A percentile compares a stretch with the other conserved stretches of the same genome.
Evolutionary conservation across 805 yeast genomes (phyloP).

Genomic region (Candida vaughaniae): DNA sequence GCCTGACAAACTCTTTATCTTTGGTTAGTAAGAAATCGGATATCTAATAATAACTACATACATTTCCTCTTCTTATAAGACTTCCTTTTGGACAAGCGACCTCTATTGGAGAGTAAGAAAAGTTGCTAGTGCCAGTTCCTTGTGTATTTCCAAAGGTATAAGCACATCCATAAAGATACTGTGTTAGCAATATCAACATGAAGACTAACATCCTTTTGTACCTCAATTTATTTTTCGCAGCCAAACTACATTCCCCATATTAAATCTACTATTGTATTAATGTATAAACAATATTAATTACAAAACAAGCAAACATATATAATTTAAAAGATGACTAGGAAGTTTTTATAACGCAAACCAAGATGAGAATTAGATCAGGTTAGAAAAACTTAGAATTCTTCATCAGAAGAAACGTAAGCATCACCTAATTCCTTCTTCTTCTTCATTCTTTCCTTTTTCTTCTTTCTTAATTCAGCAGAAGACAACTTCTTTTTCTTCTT

Average conservation of each 20-base stretch:
- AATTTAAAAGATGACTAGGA: constrained; percentile 1
- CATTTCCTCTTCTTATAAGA: no score
- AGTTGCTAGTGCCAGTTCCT: no score
- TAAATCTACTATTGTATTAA: constrained; percentile 15
- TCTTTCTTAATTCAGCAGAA: constrained; percentile 99
- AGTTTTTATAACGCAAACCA: constrained; percentile 1
- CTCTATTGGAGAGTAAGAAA: no score
- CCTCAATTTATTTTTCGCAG: not conserved
- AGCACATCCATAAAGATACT: no score
- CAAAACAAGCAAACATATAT: constrained; percentile 14
- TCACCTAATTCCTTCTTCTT: constrained; percentile 99
- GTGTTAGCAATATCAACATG: no score
- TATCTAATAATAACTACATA: no score
- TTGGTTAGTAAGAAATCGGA: not conserved
- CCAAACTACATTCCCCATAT: no score
- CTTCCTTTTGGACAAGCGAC: no score
- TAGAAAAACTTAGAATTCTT: constrained; percentile 51
- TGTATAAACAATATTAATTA: constrained; percentile 15
- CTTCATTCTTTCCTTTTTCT: constrained; percentile 99
- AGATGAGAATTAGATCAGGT: no score
- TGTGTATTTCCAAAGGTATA: no score
- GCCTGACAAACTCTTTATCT: not conserved
- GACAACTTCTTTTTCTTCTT: constrained; percentile 98
- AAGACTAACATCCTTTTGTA: no score
- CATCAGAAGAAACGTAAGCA: constrained; percentile 93